A percentile compares a stretch with the other conserved stretches of the same genome.
Evolutionary conservation across 2,329 filamentous ascomycete genomes (phyloP).

Genomic region (Elsinoe necatrix): DNA sequence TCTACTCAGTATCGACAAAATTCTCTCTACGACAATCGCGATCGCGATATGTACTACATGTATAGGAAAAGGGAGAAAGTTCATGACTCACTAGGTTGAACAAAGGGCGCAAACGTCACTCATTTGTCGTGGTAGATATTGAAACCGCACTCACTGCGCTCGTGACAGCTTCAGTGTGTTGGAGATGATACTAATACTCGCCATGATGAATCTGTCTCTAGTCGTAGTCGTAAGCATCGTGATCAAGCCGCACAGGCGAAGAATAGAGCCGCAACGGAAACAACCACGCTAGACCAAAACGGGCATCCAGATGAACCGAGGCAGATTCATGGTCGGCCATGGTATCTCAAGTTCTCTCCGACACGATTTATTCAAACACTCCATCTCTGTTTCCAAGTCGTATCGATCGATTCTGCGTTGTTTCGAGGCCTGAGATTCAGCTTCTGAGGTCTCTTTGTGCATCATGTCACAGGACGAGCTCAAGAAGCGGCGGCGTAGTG

Average conservation of each 20-base stretch:
- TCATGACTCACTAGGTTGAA: background rate
- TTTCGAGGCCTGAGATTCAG: background rate
- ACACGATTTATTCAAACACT: background rate
- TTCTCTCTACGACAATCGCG: too few species aligned
- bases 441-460: background rate
- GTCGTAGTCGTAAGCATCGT: background rate
- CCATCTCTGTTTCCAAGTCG: background rate
- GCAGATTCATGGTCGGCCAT: background rate
- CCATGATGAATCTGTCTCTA: too few species aligned
- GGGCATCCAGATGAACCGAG: background rate
- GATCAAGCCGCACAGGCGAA: background rate
- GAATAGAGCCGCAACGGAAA: background rate
- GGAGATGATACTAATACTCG: background rate
- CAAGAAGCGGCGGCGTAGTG: conserved; percentile 56
- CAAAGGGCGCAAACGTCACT: background rate
- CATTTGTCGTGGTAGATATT: background rate
- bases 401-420: background rate
- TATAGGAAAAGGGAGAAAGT: background rate
- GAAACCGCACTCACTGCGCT: background rate
- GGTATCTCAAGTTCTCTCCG: background rate
- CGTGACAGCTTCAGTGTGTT: background rate
- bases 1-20: background rate
- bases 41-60: too few species aligned
- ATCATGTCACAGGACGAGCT: conserved; percentile 20
- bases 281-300: background rate